Conservation (phyloP, 345 rosid species). For the Mercurialis annua region DNA sequence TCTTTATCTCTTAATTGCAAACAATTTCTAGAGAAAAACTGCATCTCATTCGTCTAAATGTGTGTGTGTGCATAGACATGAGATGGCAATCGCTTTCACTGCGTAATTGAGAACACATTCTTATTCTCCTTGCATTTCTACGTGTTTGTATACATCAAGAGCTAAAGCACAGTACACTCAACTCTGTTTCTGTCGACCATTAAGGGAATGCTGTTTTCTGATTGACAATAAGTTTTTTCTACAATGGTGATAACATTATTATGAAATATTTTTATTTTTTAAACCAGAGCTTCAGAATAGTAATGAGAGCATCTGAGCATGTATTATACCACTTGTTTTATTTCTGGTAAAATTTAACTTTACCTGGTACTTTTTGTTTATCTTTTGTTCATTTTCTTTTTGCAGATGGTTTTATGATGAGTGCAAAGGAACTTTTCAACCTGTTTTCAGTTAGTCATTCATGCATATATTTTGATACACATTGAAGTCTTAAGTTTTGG, state of each 20-base stretch:
- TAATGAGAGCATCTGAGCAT: too few relatives aligned
- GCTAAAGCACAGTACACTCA: background rate
- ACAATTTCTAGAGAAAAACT: conserved; percentile 3
- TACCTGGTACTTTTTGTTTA: background rate
- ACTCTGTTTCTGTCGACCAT: background rate
- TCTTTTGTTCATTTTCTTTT: background rate
- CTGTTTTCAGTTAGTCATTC: conserved; percentile 42
- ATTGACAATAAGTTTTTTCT: background rate
- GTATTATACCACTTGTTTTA: too few relatives aligned
- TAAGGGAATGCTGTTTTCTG: background rate
- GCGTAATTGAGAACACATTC: background rate
- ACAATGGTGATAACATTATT: background rate
- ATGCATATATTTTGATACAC: conserved; percentile 9
- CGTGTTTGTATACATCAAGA: background rate
- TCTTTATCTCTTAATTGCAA: background rate
- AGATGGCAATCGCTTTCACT: background rate
- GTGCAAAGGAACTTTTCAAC: conserved; percentile 49
- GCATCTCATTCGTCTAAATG: background rate
- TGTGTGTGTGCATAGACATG: background rate
- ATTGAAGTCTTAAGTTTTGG: background rate
- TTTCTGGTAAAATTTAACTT: too few relatives aligned
- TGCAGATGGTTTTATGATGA: conserved; percentile 74
- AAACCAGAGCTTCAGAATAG: background rate
- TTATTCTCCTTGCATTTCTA: background rate
- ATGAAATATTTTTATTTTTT: background rate